Percentiles rank a stretch among this genome's conserved stretches.
These are phyloP conservation scores for Pugionium cornutum DNA, from an alignment of 345 rosid genomes.

Conservation along the genomic window DNA sequence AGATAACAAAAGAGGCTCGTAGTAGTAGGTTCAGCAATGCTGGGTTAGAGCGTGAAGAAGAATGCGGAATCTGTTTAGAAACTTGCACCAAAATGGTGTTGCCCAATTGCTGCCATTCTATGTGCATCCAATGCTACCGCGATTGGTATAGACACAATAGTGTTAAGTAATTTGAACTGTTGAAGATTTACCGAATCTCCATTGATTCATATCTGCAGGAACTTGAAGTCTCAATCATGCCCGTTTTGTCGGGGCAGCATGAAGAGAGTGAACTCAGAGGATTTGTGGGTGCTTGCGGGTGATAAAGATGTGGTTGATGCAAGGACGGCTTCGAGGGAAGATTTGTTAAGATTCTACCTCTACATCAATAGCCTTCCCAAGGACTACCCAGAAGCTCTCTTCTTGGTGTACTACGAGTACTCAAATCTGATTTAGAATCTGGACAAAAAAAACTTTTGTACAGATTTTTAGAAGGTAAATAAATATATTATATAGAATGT, in stretches of 20 bases:
- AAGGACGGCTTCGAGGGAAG: slow-evolving; percentile 65
- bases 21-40: slow-evolving; percentile 47
- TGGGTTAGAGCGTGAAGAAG: slow-evolving; percentile 82
- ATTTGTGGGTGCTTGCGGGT: slow-evolving; percentile 96
- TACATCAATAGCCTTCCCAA: slow-evolving; percentile 82
- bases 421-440: slow-evolving; percentile 40
- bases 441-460: slow-evolving; percentile 31
- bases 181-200: slow-evolving; percentile 4
- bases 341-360: slow-evolving; percentile 78
- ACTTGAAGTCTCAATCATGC: slow-evolving; percentile 86
- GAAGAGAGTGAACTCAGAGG: slow-evolving; percentile 95
- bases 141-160: slow-evolving; percentile 58
- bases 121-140: slow-evolving; percentile 99
- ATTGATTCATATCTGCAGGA: slow-evolving; percentile 51
- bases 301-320: slow-evolving; percentile 79
- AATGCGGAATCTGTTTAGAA: slow-evolving; percentile 97
- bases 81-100: slow-evolving; percentile 92
- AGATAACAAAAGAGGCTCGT: slow-evolving; percentile 45
- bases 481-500: slow-evolving; percentile 35
- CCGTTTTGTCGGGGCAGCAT: slow-evolving; percentile 97
- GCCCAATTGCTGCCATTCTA: slow-evolving; percentile 92
- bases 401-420: slow-evolving; percentile 85
- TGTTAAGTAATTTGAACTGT: not conserved
- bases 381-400: slow-evolving; percentile 80
- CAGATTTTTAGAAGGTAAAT: slow-evolving; percentile 31